These are phyloP conservation scores for Stellera chamaejasme DNA, from an alignment of 345 rosid genomes.

Conservation along the genomic window DNA sequence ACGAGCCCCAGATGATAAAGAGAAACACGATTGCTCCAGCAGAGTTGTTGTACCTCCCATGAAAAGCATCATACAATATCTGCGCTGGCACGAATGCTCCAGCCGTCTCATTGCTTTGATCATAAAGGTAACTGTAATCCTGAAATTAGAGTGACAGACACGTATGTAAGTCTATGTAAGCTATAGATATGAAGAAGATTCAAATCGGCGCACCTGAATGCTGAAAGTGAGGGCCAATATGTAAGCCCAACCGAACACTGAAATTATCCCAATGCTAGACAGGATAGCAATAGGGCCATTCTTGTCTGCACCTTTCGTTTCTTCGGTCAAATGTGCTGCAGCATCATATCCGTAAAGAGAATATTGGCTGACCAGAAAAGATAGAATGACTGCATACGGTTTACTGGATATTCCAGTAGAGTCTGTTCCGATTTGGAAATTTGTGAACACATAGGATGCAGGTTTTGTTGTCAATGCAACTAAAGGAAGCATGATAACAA, in stretches of 20 bases:
- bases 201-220: constrained; percentile 30
- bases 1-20: constrained; percentile 51
- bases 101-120: constrained; percentile 46
- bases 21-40: constrained; percentile 50
- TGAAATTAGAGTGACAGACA: constrained; percentile 1
- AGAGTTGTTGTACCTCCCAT: constrained; percentile 47
- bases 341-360: constrained; percentile 56
- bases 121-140: constrained; percentile 41
- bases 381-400: constrained; percentile 43
- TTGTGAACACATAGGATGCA: constrained; percentile 45
- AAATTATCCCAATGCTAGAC: constrained; percentile 48
- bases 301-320: constrained; percentile 56
- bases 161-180: background rate
- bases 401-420: constrained; percentile 48
- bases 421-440: constrained; percentile 32
- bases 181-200: background rate
- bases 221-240: constrained; percentile 56
- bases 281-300: constrained; percentile 61
- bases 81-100: constrained; percentile 57
- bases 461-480: constrained; percentile 40
- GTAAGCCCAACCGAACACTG: constrained; percentile 54
- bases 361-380: constrained; percentile 56
- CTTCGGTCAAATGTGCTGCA: constrained; percentile 65
- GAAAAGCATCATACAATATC: constrained; percentile 56
- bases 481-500: constrained; percentile 54